phyloP scores from a whole-genome alignment of 1,139 yeast species.

The Eremothecium cymbalariae region DNA sequence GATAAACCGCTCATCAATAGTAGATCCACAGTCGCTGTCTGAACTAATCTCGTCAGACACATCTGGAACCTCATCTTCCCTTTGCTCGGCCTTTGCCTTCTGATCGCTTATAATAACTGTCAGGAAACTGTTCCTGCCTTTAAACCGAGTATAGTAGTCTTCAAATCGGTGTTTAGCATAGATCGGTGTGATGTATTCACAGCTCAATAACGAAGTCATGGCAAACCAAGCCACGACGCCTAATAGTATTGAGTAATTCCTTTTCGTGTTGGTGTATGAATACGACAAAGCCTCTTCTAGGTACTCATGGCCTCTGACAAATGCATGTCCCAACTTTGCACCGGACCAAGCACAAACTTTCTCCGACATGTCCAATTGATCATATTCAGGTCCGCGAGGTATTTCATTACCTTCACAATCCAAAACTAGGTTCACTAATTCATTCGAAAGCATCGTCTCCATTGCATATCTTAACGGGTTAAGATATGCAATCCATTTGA shows the following conservation, averaged over 20 bases:
- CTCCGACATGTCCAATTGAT: slow-evolving; percentile 29
- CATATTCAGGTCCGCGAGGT: slow-evolving; percentile 38
- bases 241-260: slow-evolving; percentile 39
- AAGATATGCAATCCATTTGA: slow-evolving; percentile 48
- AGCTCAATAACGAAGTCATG: slow-evolving; percentile 26
- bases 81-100: slow-evolving; percentile 3
- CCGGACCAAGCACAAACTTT: slow-evolving; percentile 37
- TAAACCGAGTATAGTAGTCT: slow-evolving; percentile 18
- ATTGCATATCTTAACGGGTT: slow-evolving; percentile 46
- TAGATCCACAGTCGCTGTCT: slow-evolving; percentile 6
- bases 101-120: slow-evolving; percentile 2
- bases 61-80: slow-evolving; percentile 10
- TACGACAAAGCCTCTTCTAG: slow-evolving; percentile 31
- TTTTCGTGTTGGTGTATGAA: slow-evolving; percentile 36
- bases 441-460: slow-evolving; percentile 43
- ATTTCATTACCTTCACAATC: slow-evolving; percentile 34
- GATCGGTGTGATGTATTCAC: slow-evolving; percentile 32
- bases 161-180: too few relatives aligned
- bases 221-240: slow-evolving; percentile 33
- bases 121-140: slow-evolving; percentile 35
- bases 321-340: slow-evolving; percentile 24
- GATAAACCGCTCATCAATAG: slow-evolving; percentile 9
- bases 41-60: slow-evolving; percentile 9
- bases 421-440: slow-evolving; percentile 35
- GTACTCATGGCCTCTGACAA: slow-evolving; percentile 31